A percentile compares a stretch with the other conserved stretches of the same genome.
phyloP scores from a whole-genome alignment of 2,329 filamentous ascomycete species.

The Diaporthe capsici region DNA sequence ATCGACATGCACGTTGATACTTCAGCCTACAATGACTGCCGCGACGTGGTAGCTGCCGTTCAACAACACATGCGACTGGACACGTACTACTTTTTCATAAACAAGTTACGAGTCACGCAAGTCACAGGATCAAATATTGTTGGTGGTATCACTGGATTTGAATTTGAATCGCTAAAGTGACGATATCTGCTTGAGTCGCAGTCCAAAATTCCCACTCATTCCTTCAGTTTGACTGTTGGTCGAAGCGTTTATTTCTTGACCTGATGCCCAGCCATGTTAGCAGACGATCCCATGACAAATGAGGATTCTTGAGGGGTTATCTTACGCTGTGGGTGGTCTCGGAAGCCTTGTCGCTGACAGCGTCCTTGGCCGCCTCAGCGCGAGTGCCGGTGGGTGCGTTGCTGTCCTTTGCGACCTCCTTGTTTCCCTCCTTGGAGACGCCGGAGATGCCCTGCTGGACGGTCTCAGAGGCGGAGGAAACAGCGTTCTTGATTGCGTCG shows the following conservation, averaged over 20 bases:
- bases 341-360: conserved; percentile 26
- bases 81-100: accelerated
- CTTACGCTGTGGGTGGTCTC: conserved; percentile 32
- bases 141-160: conserved; percentile 25
- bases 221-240: neutral
- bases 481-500: conserved; percentile 63
- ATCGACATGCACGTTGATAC: too few relatives aligned
- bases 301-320: neutral
- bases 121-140: too few relatives aligned
- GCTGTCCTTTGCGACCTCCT: conserved; percentile 69
- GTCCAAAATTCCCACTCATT: neutral
- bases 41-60: too few relatives aligned
- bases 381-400: conserved; percentile 60
- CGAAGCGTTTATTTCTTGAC: neutral
- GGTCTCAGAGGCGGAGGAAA: conserved; percentile 60
- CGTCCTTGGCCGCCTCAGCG: conserved; percentile 49
- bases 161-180: conserved; percentile 27
- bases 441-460: conserved; percentile 59
- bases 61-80: too few relatives aligned
- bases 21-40: too few relatives aligned
- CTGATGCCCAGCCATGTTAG: neutral
- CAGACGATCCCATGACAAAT: accelerated
- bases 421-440: conserved; percentile 73
- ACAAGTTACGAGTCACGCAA: too few relatives aligned
- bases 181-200: neutral